Evolutionary conservation across 225 moss, liverwort and hornwort species (phyloP), one percentile per base, ranked within the genome.

Genomic region (Pleurozium schreberi): DNA sequence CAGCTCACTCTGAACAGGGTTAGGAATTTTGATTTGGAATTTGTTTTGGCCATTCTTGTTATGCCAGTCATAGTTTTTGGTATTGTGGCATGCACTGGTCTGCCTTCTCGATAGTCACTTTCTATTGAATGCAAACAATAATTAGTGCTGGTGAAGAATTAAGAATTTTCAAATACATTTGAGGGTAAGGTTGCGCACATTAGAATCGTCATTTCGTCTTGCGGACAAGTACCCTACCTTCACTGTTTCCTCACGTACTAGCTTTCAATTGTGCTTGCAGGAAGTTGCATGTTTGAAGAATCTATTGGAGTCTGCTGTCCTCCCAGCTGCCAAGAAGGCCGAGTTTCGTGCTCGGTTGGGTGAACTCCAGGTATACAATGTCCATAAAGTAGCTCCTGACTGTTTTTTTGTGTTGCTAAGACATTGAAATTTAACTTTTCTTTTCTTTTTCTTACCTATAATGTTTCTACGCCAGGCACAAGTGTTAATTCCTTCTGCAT

Each of bases 281-380:
- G 93, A 94, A 88, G 87, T 94, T 81, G 91, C 87, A 23, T 91
- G 90, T 69, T 91, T 94, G 83, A 94, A 90, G 75, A 91, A 88
- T 85, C 79, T 88, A 6, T 69, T 94, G 85, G 91, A 93, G 20
- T 74, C 68, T 85, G 90, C 73, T 85, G 86, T 90, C 36, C 75
- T 94, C 12, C 80, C 92, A 62, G 89, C 90, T 86, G 88, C 89
- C 87, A 92, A 91, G 90, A 93, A 90, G 87, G 89, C 64, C n/a
- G 91, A 91, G 83, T 93, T 92, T 22, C 87, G 76, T n/a, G 22
- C 59, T 74, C 87, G 87, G 42, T 88, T 94, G 42, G 75, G 85
- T 82, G 92, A 94, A 36, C 87, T 93, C 18, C 94, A 92, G 89
- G 92, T 91, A 79, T 19, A 36, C 25, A 66, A 66, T 23, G 57